Base-by-base conservation (phyloP, 140 eudicot genomes). In the Stevia rebaudiana region DNA sequence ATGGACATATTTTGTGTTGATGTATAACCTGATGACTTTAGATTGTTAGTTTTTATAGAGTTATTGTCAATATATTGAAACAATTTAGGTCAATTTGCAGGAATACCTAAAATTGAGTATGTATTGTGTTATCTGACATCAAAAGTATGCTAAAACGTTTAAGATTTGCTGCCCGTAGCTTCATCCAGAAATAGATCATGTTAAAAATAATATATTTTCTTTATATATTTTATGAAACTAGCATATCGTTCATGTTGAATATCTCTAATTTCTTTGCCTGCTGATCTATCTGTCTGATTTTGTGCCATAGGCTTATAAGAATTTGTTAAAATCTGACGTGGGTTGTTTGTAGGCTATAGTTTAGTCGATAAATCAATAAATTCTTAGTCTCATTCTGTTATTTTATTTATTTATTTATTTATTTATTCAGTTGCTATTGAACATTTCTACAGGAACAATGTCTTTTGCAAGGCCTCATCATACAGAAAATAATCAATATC, bases 401-500 rank as follows among this genome's bases (percentile, higher is more conserved):
- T 55, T n/a, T n/a, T n/a, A n/a, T n/a, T 68, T 23, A 8, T 12
- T 42, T 21, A 59, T 24, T 76, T 1, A 12, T 69, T 74, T 31
- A 46, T 11, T 22, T 28, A 5, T 41, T 40, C 10, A 39, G 48
- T 25, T 15, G 7, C 42, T 61, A 63, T 66, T 67, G 39, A 49
- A 13, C 22, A 50, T 46, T 44, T 63, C 47, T 31, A 43, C 86
- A 82, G 84, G 76, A 79, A 78, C 39, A 23, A 89, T 89, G 97
- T 80, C 92, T 35, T 79, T 67, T 57, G 92, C 75, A 13, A 86
- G 77, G 61, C 54, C 82, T 59, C 83, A 81, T 49, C 81, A 18
- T 19, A 65, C 84, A 15, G 83, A 76, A 67, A 83, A 64, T 43
- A 83, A 69, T n/a, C 95, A 78, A 31, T 74, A 68, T 72, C 73